Evolutionary conservation across 257 asterid species (phyloP), one percentile per base, ranked within the genome.

Genomic region (Cynanchum wilfordii): DNA sequence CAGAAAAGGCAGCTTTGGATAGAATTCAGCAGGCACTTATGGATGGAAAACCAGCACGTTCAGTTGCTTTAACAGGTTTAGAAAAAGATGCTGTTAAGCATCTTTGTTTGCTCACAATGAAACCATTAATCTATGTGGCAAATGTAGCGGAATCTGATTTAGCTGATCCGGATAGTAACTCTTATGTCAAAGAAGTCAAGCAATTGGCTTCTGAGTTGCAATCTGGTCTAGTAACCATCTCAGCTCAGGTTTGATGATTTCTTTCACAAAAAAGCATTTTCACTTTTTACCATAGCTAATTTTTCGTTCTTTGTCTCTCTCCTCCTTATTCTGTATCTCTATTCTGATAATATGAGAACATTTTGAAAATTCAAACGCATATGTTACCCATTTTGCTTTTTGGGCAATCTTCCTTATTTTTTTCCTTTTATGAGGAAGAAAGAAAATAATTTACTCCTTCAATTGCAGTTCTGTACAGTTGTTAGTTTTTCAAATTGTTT

Each of bases 31-130:
- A 70, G 77, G 95, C 95, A 62, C 85, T 94, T 76, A 17, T 91
- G 96, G 96, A 86, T 69, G 99, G 99, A 84, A 94, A 87, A 83
- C 98, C 98, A 60, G 98, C 99, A 75, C 82, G 99, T 82, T 84
- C 99, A 69, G 96, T 89, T 62, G 56, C 96, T 69, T 85, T 94
- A 79, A 78, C 93, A 30, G 97, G 89, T 76, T 71, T 81, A 30
- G 90, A 91, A 84, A 88, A 87, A 75, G 98, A 89, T 75, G 89
- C 90, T 55, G 79, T 91, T 51, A 89, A 76, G 74, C 99, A 94
- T 80, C 99, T 94, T 69, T 94, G 96, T 83, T 83, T 94, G 78
- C 96, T 94, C 56, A 94, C 99, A 13, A 91, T 91, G 97, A 94
- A 94, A 78, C 99, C 99, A 70, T 81, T 94, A 78, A 94, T 88